Evolutionary conservation across 352 stramenopile species (phyloP).

Genomic region (Thraustotheca clavata): DNA sequence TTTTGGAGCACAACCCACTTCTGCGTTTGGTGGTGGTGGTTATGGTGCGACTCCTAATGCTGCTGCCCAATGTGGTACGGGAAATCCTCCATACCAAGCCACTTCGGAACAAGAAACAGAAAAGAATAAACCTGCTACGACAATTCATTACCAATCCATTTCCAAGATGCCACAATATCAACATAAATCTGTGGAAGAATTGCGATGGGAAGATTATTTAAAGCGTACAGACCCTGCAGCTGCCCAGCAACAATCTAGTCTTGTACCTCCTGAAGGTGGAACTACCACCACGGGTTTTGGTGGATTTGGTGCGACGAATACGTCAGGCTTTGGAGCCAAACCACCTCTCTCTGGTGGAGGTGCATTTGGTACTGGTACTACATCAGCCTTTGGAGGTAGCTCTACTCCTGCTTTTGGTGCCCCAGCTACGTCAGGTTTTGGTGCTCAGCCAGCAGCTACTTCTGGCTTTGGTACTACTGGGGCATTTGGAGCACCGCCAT

Average conservation of each 20-base stretch:
- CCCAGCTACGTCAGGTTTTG: neutral
- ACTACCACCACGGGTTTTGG: slow-evolving; percentile 34
- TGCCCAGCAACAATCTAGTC: slow-evolving; percentile 7
- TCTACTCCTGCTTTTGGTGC: slow-evolving; percentile 17
- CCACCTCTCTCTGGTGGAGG: slow-evolving; percentile 22
- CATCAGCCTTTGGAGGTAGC: neutral
- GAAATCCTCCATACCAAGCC: slow-evolving; percentile 53
- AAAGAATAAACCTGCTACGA: slow-evolving; percentile 36
- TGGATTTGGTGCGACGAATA: slow-evolving; percentile 43
- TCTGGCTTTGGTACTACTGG: slow-evolving; percentile 5
- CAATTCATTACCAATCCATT: slow-evolving; percentile 52
- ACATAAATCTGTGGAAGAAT: slow-evolving; percentile 67
- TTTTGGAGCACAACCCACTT: slow-evolving; percentile 2
- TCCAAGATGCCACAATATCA: slow-evolving; percentile 55
- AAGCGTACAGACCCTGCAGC: slow-evolving; percentile 58
- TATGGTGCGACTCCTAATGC: neutral
- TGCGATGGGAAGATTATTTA: slow-evolving; percentile 71
- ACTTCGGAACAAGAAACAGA: slow-evolving; percentile 53
- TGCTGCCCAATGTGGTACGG: slow-evolving; percentile 39
- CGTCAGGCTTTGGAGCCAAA: slow-evolving; percentile 37
- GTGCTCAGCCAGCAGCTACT: neutral
- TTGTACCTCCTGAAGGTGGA: slow-evolving; percentile 28
- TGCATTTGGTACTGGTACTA: slow-evolving; percentile 23
- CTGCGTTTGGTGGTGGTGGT: neutral
- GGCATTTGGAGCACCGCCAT: slow-evolving; percentile 13